phyloP scores from a whole-genome alignment of 1,284 basidiomycete species.

The Malassezia psittaci region DNA sequence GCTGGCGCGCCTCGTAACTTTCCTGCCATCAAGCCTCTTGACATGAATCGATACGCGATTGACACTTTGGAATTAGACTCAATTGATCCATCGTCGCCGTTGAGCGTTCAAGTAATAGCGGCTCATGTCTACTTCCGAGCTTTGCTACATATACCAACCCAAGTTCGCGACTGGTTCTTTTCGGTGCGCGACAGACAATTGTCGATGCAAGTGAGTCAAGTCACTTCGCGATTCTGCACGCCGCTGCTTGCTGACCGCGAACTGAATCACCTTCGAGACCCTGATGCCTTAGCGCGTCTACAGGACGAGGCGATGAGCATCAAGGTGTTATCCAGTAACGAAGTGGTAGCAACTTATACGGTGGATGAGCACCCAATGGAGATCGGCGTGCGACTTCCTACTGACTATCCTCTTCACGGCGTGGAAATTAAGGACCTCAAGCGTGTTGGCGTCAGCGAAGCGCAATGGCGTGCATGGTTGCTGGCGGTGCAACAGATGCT shows the following conservation, averaged over 20 bases:
- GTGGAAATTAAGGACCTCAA: slow-evolving; percentile 79
- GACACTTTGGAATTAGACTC: slow-evolving; percentile 71
- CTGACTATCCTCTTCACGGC: slow-evolving; percentile 78
- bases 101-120: slow-evolving; percentile 59
- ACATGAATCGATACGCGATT: slow-evolving; percentile 69
- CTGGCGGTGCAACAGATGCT: slow-evolving; percentile 85
- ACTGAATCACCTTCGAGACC: slow-evolving; percentile 63
- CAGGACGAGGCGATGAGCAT: slow-evolving; percentile 71
- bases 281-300: slow-evolving; percentile 58
- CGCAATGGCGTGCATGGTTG: slow-evolving; percentile 86
- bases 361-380: slow-evolving; percentile 93
- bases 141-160: slow-evolving; percentile 35
- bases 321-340: slow-evolving; percentile 56
- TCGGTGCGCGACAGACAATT: slow-evolving; percentile 82
- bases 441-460: slow-evolving; percentile 70
- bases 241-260: slow-evolving; percentile 78
- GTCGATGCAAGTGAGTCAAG: slow-evolving; percentile 62
- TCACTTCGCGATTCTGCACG: slow-evolving; percentile 79
- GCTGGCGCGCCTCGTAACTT: slow-evolving; percentile 19
- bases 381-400: slow-evolving; percentile 73
- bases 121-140: slow-evolving; percentile 63
- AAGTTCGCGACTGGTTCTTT: slow-evolving; percentile 64
- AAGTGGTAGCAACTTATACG: slow-evolving; percentile 57
- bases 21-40: slow-evolving; percentile 55
- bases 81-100: slow-evolving; percentile 28